Percentiles rank a stretch among this genome's conserved stretches.
phyloP scores from a whole-genome alignment of 805 yeast genomes.

The Blastobotrys robertii region DNA sequence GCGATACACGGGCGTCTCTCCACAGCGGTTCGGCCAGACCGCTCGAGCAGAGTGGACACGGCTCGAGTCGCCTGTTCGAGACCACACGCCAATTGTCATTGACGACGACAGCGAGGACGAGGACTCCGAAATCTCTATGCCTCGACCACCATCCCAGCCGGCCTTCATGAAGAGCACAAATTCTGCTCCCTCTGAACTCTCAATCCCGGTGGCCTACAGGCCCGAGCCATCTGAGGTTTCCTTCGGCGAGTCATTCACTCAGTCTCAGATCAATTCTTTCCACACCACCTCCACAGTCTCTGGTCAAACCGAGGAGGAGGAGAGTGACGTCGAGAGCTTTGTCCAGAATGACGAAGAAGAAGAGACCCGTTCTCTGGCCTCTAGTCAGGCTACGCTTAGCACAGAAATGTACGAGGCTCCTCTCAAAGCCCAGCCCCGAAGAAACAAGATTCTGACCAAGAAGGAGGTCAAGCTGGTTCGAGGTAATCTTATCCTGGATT shows the following conservation, averaged over 20 bases:
- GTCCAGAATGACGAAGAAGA: slow-evolving; percentile 5
- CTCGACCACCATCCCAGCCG: slow-evolving; percentile 13
- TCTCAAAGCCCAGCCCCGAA: slow-evolving; percentile 37
- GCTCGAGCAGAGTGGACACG: slow-evolving; percentile 60
- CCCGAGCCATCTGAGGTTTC: too few relatives aligned
- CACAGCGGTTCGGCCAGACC: slow-evolving; percentile 27
- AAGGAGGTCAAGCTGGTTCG: slow-evolving; percentile 67
- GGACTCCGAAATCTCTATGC: slow-evolving; percentile 4
- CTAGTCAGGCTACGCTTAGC: slow-evolving; percentile 17
- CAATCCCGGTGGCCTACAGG: too few relatives aligned
- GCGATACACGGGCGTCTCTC: slow-evolving; percentile 11
- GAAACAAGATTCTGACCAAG: slow-evolving; percentile 58
- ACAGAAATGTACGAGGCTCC: slow-evolving; percentile 20
- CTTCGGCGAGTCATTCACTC: too few relatives aligned
- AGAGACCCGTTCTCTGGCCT: slow-evolving; percentile 4
- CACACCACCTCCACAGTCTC: too few relatives aligned
- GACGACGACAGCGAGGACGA: slow-evolving; percentile 9
- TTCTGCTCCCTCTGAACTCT: too few relatives aligned
- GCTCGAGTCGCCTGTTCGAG: slow-evolving; percentile 53
- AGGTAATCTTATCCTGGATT: slow-evolving; percentile 82
- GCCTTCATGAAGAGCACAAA: slow-evolving; percentile 12
- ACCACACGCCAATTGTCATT: slow-evolving; percentile 16
- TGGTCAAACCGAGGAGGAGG: neutral
- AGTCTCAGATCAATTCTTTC: too few relatives aligned
- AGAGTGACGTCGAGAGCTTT: neutral